Percentiles rank a stretch among this genome's conserved stretches.
These are phyloP conservation scores for Pleomassaria siparia DNA, from an alignment of 2,329 filamentous ascomycete genomes.

Conservation along the genomic window DNA sequence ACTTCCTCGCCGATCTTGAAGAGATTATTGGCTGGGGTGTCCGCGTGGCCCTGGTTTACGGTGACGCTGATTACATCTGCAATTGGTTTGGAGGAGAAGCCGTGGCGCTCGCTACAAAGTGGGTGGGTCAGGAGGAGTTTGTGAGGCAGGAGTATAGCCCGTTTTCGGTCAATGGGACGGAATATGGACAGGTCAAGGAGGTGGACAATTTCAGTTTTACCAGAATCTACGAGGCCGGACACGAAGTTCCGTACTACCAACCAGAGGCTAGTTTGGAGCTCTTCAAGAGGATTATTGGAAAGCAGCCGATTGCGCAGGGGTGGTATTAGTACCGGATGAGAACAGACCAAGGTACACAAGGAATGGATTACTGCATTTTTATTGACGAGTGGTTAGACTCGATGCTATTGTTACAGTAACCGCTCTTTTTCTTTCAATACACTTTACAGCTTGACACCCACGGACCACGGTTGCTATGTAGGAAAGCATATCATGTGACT, in stretches of 20 bases:
- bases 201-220: conserved; percentile 66
- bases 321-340: no score
- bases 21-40: conserved; percentile 58
- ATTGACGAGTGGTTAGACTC: no score
- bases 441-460: no score
- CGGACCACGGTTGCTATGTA: no score
- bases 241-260: conserved; percentile 52
- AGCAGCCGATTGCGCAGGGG: conserved; percentile 34
- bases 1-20: conserved; percentile 49
- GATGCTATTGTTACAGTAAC: no score
- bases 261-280: conserved; percentile 32
- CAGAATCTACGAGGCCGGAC: conserved; percentile 55
- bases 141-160: conserved; percentile 71
- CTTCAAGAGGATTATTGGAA: conserved; percentile 31
- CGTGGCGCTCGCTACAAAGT: conserved; percentile 60
- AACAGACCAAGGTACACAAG: no score
- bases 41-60: conserved; percentile 59
- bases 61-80: conserved; percentile 60
- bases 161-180: conserved; percentile 61
- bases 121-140: conserved; percentile 56
- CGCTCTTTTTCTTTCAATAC: no score
- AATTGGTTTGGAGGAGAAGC: conserved; percentile 71
- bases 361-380: no score
- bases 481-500: no score
- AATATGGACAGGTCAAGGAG: conserved; percentile 69